phyloP scores from a whole-genome alignment of 2,329 filamentous ascomycete species.

The Penicillium verrucosum region DNA sequence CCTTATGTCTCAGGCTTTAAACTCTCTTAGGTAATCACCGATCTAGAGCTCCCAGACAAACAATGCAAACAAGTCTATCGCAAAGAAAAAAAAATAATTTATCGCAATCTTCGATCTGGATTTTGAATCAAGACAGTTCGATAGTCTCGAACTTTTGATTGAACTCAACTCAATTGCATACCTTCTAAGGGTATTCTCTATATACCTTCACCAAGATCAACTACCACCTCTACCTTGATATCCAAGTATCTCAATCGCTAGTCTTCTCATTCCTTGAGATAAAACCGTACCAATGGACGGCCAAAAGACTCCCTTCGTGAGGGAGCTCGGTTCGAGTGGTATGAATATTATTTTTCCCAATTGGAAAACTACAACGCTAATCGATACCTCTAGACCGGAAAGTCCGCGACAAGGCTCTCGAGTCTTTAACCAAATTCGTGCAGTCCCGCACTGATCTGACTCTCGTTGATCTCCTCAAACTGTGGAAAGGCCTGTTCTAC shows the following conservation, averaged over 20 bases:
- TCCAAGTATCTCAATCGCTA: constrained; percentile 1
- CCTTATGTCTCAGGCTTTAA: background rate
- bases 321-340: constrained; percentile 82
- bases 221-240: background rate
- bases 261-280: constrained; percentile 8
- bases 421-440: constrained; percentile 75
- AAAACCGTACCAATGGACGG: constrained; percentile 33
- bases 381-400: constrained; percentile 62
- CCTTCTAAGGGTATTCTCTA: background rate
- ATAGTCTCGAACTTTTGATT: constrained; percentile 1
- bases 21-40: background rate
- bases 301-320: constrained; percentile 67
- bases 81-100: constrained; percentile 27
- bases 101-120: constrained; percentile 16
- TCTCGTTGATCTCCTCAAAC: constrained; percentile 72
- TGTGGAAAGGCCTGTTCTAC: constrained; percentile 95
- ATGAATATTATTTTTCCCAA: background rate
- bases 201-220: background rate
- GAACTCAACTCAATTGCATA: background rate
- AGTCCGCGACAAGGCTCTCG: constrained; percentile 72
- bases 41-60: constrained; percentile 13
- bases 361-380: constrained; percentile 2
- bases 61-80: constrained; percentile 23
- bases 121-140: constrained; percentile 6
- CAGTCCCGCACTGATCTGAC: constrained; percentile 60